Evolutionary conservation across 176 grass and related monocot species (phyloP).

Genomic region (Zizania latifolia): DNA sequence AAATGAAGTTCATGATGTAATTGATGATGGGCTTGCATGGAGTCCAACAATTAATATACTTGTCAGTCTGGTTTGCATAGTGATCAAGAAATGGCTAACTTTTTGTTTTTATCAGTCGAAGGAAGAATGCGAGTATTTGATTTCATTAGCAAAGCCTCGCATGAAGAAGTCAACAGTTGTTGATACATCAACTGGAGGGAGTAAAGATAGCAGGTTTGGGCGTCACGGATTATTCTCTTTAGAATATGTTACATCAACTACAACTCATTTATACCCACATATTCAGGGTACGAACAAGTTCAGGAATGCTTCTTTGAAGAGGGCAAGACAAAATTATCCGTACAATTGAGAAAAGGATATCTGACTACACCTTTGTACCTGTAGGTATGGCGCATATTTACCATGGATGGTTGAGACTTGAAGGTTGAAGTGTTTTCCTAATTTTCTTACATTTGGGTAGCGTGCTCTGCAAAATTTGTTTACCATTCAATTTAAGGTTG

Average conservation of each 20-base stretch:
- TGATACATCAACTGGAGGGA: conserved; percentile 65
- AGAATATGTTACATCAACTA: neutral
- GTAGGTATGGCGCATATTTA: conserved; percentile 44
- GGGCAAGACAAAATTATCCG: conserved; percentile 68
- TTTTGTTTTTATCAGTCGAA: conserved; percentile 64
- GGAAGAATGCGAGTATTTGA: conserved; percentile 93
- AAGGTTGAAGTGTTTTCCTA: no score
- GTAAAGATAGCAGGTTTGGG: conserved; percentile 91
- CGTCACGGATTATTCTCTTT: neutral
- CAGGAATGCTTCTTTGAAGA: conserved; percentile 94
- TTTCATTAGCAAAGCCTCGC: conserved; percentile 72
- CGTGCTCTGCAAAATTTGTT: neutral
- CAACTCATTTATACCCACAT: neutral
- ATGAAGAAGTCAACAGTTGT: conserved; percentile 95
- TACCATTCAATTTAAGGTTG: neutral
- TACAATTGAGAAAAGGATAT: conserved; percentile 90
- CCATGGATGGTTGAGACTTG: conserved; percentile 1
- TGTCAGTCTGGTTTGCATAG: neutral
- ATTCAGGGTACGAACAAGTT: conserved; percentile 85
- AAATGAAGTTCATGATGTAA: neutral
- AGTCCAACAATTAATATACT: neutral
- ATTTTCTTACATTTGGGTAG: neutral
- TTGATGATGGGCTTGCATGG: neutral
- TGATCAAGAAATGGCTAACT: neutral
- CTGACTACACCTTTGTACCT: conserved; percentile 95